These are phyloP conservation scores for Hibiscus tridactylites DNA, from an alignment of 345 rosid species.

Conservation along the genomic window DNA sequence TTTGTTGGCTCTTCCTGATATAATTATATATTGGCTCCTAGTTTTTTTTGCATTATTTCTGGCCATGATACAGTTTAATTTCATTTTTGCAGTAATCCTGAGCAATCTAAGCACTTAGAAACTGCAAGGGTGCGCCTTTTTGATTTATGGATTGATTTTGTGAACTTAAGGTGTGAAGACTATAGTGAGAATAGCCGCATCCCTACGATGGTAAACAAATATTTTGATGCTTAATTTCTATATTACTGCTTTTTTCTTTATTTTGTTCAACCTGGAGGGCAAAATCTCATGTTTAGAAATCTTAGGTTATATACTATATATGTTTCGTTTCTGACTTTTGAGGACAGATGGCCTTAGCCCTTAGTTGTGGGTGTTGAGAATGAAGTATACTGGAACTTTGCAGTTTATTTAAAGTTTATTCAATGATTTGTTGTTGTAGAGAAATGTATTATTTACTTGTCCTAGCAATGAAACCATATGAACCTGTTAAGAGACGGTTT, in stretches of 20 bases:
- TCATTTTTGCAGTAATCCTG: conserved; percentile 69
- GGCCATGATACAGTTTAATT: conserved; percentile 2
- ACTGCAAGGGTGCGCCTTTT: conserved; percentile 85
- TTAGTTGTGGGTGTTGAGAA: background rate
- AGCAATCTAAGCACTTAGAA: conserved; percentile 93
- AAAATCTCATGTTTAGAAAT: background rate
- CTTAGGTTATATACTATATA: background rate
- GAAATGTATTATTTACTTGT: background rate
- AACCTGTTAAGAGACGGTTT: background rate
- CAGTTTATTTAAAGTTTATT: background rate
- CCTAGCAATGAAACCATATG: background rate
- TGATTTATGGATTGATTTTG: conserved; percentile 92
- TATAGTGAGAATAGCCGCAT: conserved; percentile 80
- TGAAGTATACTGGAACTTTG: background rate
- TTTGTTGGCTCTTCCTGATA: background rate
- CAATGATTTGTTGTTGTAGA: background rate
- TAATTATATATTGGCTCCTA: background rate
- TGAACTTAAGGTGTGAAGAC: conserved; percentile 84
- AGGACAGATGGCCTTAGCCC: background rate
- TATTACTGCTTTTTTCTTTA: background rate
- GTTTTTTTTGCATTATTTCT: conserved; percentile 2
- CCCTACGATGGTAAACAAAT: conserved; percentile 60
- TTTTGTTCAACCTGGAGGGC: background rate
- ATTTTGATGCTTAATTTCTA: background rate
- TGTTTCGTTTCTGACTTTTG: background rate